Evolutionary conservation across 2,329 filamentous ascomycete species (phyloP).

Genomic region (Ceratocystis lukuohia): DNA sequence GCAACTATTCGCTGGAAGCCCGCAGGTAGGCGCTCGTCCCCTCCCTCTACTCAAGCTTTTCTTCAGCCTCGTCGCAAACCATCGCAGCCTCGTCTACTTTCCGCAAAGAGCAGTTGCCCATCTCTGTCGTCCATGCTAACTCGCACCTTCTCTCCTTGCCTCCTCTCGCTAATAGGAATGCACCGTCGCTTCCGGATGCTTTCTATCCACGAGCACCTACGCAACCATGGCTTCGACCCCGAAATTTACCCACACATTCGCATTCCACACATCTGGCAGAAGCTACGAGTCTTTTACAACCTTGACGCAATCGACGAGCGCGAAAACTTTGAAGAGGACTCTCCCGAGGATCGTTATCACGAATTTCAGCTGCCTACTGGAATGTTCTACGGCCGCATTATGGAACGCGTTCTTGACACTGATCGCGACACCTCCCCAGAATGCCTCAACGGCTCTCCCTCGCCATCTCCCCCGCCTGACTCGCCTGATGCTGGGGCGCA

Average conservation of each 20-base stretch:
- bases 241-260: constrained; percentile 63
- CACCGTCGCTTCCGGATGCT: constrained; percentile 92
- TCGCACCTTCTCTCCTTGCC: neutral
- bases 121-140: neutral
- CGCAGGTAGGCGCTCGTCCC: constrained; percentile 46
- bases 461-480: constrained; percentile 23
- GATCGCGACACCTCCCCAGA: constrained; percentile 15
- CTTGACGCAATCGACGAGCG: constrained; percentile 75
- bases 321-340: constrained; percentile 52
- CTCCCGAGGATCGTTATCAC: constrained; percentile 46
- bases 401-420: constrained; percentile 26
- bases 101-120: neutral
- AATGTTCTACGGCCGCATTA: constrained; percentile 31
- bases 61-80: neutral
- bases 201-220: constrained; percentile 65
- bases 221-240: constrained; percentile 66
- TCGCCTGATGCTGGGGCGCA: constrained; percentile 17
- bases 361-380: constrained; percentile 49
- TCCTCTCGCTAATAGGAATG: constrained; percentile 44
- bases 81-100: neutral
- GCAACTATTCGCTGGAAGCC: constrained; percentile 91
- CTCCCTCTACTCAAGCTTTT: neutral
- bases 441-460: constrained; percentile 15
- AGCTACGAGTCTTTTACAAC: constrained; percentile 72
- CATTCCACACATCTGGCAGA: constrained; percentile 84